phyloP scores from a whole-genome alignment of 1,139 yeast species.

The Scheffersomyces illinoinensis region DNA sequence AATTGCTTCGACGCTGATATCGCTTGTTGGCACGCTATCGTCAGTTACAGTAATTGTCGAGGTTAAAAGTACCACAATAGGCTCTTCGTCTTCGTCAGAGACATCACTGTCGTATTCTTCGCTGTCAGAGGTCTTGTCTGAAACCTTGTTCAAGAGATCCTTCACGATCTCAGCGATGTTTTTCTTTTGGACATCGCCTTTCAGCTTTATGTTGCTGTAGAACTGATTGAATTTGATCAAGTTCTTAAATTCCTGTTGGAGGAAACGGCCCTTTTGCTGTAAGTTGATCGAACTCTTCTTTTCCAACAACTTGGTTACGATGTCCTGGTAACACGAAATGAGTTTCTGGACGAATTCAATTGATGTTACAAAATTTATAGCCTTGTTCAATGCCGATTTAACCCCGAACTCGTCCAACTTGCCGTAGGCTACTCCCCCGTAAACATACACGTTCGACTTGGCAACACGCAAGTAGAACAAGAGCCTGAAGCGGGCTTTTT shows the following conservation, averaged over 20 bases:
- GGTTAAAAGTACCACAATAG: constrained; percentile 27
- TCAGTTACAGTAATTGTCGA: constrained; percentile 30
- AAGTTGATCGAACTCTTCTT: constrained; percentile 9
- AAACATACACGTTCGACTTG: not conserved
- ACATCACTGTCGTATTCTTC: constrained; percentile 4
- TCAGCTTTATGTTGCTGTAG: constrained; percentile 7
- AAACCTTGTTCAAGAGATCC: constrained; percentile 19
- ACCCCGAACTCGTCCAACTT: constrained; percentile 1
- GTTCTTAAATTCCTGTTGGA: constrained; percentile 30
- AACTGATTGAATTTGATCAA: constrained; percentile 22
- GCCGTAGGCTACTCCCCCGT: not conserved
- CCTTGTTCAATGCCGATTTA: not conserved
- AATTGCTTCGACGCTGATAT: constrained; percentile 7
- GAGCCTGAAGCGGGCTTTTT: not conserved
- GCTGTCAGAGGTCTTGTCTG: constrained; percentile 10
- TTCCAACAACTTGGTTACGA: constrained; percentile 5
- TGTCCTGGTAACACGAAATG: not conserved
- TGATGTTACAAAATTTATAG: not conserved
- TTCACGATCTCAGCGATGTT: constrained; percentile 22
- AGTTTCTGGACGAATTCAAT: not conserved
- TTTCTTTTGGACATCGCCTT: constrained; percentile 10
- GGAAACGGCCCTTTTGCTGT: constrained; percentile 18
- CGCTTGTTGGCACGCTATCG: constrained; percentile 8
- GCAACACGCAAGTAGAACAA: not conserved
- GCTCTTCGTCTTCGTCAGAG: constrained; percentile 16